phyloP scores from a whole-genome alignment of 2,329 filamentous ascomycete species.

The Teratosphaeria viscida region DNA sequence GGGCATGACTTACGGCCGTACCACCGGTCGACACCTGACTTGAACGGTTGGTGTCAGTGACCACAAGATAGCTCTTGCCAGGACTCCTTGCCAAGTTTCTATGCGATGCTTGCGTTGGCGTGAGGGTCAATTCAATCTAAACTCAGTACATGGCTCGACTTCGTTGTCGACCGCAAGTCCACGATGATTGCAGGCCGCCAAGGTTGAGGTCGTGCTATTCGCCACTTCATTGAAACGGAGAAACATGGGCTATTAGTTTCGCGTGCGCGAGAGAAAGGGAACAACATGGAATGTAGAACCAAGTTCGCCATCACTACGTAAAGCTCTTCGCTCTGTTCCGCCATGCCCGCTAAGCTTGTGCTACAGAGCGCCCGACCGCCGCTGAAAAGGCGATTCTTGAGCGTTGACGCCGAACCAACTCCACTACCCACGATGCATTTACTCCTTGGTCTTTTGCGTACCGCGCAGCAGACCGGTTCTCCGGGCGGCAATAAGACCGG shows the following conservation, averaged over 20 bases:
- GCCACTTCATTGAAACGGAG: too few relatives aligned
- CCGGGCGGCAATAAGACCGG: conserved; percentile 98
- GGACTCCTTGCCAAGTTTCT: too few relatives aligned
- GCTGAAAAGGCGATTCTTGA: conserved; percentile 14
- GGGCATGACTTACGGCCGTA: too few relatives aligned
- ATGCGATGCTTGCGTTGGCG: too few relatives aligned
- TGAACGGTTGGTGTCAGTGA: too few relatives aligned
- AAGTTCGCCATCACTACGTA: not conserved
- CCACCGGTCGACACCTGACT: too few relatives aligned
- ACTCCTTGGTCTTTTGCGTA: conserved; percentile 99
- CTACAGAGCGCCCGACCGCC: conserved; percentile 15
- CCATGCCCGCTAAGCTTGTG: conserved; percentile 7
- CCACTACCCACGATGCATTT: conserved; percentile 21
- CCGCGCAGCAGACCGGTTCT: conserved; percentile 99
- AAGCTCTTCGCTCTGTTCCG: not conserved
- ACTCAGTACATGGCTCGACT: too few relatives aligned
- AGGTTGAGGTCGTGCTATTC: too few relatives aligned
- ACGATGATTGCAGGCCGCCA: too few relatives aligned
- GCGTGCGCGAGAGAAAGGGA: not conserved
- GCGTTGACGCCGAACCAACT: conserved; percentile 20
- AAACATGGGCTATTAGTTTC: not conserved
- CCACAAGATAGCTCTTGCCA: too few relatives aligned
- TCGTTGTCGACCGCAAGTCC: too few relatives aligned
- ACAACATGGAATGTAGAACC: not conserved
- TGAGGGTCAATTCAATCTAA: too few relatives aligned